phyloP scores from a whole-genome alignment of 768 basidiomycete genomes.

The Imleria badia region DNA sequence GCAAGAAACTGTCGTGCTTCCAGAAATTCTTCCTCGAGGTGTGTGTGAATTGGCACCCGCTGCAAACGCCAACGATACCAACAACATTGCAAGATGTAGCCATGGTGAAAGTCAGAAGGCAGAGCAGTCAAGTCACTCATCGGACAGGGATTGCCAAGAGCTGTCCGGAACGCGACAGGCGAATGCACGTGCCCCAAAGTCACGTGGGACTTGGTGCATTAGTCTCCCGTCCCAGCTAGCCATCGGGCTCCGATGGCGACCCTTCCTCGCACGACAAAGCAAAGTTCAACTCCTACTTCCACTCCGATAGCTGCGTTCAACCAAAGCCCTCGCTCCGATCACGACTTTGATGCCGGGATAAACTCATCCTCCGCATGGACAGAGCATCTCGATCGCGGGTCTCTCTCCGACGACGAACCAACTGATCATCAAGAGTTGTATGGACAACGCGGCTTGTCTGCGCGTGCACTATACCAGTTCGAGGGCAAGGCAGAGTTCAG shows the following conservation, averaged over 20 bases:
- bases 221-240: neutral
- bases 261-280: constrained; percentile 34
- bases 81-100: no score
- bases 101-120: no score
- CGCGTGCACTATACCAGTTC: constrained; percentile 72
- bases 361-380: constrained; percentile 81
- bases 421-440: constrained; percentile 34
- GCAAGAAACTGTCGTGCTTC: no score
- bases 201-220: no score
- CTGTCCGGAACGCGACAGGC: no score
- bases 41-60: no score
- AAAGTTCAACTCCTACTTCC: constrained; percentile 16
- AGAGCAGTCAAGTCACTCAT: no score
- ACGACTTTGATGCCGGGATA: constrained; percentile 72
- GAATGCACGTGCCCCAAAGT: no score
- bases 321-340: constrained; percentile 30
- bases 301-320: constrained; percentile 10
- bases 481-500: constrained; percentile 74
- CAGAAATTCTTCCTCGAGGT: no score
- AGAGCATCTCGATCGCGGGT: constrained; percentile 48
- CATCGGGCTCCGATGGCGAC: constrained; percentile 33
- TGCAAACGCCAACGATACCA: no score
- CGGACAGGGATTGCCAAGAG: no score
- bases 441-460: constrained; percentile 44
- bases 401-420: constrained; percentile 55